Base-by-base conservation (phyloP, 2,329 filamentous ascomycete genomes). In the Colletotrichum sojae region DNA sequence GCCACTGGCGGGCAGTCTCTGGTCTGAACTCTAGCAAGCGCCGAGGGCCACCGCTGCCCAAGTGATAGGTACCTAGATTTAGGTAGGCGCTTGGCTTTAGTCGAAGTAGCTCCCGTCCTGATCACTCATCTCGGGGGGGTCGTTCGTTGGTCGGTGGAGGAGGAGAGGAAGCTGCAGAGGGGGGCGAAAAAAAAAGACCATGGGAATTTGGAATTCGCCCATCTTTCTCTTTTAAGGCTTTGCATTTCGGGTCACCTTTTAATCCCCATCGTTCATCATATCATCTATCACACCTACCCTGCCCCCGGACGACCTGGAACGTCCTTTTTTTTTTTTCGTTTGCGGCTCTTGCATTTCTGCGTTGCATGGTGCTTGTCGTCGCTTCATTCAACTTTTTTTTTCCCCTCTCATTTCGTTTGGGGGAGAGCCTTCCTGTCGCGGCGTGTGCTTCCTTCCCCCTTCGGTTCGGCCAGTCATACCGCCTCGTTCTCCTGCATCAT, bases 151-250 rank as follows among this genome's bases (percentile, higher is more conserved):
- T 62, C 16, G 18, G 45, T n/a, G 45, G 45, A 22, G 27, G 45
- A 22, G 27, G 31, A 36, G 46, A 49, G 12, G 46, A 49, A 18
- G n/a, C 48, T 31, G 15, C 46, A 27, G 25, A n/a, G 43, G 43
- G 43, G n/a, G 27, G 40, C 5, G 6, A 49, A 61, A n/a, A 52
- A 52, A 43, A 60, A 60, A 43, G 20, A 31, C 13, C 12, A 65
- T 60, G 61, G 64, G 48, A 55, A 60, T 65, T 65, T 64, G 61
- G 61, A 60, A 69, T 69, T 64, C 55, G 61, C 48, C 55, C 31
- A 36, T 40, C 22, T 66, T 49, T 49, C n/a, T 18, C 22, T 59
- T 52, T 56, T 49, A 68, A 57, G 48, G 51, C 31, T 18, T 46
- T 27, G 18, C 39, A 25, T 15, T 3, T 25, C 22, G 16, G 40